Evolutionary conservation across 192 early-diverging fungal species (phyloP), one percentile per base, ranked within the genome.

Genomic region (Podila clonocystis): DNA sequence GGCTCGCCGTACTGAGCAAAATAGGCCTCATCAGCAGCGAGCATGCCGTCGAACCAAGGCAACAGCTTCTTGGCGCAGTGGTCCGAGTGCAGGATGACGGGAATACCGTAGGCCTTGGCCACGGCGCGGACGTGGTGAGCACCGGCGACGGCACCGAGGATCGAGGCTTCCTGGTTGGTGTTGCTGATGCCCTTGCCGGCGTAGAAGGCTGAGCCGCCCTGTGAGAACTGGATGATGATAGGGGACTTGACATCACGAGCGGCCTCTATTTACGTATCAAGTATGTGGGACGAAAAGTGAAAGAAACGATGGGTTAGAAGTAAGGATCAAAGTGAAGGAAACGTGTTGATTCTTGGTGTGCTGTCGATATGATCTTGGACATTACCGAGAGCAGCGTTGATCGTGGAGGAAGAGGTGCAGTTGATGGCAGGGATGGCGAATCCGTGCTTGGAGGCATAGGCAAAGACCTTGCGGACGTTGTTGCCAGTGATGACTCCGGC

Each of bases 1-100:
- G 96, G 95, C 88, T 96, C 96, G 72, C 90, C 90, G 87, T 97
- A 93, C 70, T 82, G 76, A 87, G 92, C 92, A 86, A 95, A 97
- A 91, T 97, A 95, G 57, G 84, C 93, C 84, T 97, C 95, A 85
- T 97, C 95, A 61, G 95, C 96, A 28, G 83, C 89, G 58, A 97
- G 86, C 96, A 97, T 97, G 70, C 96, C 96, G 69, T 97, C 96
- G 82, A 97, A 96, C 96, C 96, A 97, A 55, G 95, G 94, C 36
- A 97, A 87, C 63, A 97, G 91, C 89, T 97, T 96, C 84, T 94
- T 92, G 82, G 94, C 96, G 85, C 96, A 97, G 90, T 97, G 96
- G 83, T 97, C 96, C 70, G 92, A 93, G 91, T 97, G 96, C 62
- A 95, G 70, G 30, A 91, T 70, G n/a, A 93, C 91, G 58, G 87